A percentile compares a stretch with the other conserved stretches of the same genome.
phyloP scores from a whole-genome alignment of 345 rosid genomes.

The Pistacia atlantica region DNA sequence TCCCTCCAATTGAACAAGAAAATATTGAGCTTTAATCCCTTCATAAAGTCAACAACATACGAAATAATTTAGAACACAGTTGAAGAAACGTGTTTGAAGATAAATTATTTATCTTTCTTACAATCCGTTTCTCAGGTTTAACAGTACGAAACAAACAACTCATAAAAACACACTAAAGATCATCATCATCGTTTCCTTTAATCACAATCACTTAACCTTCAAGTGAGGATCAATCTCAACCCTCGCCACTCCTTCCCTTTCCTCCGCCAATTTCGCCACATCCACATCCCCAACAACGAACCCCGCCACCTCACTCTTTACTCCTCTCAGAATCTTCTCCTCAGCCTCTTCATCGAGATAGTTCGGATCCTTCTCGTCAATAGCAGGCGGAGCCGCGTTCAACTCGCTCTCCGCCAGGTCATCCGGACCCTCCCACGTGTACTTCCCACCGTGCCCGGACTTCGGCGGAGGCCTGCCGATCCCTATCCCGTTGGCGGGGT shows the following conservation, averaged over 20 bases:
- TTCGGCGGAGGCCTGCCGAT: constrained; percentile 60
- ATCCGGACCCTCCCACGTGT: constrained; percentile 85
- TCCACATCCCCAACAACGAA: constrained; percentile 61
- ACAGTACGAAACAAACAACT: neutral
- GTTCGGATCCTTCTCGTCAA: constrained; percentile 81
- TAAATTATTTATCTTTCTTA: neutral
- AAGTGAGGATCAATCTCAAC: constrained; percentile 62
- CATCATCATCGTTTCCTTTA: too few species aligned
- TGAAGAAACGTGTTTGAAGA: too few species aligned
- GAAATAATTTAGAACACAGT: too few species aligned
- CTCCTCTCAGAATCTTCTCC: constrained; percentile 32
- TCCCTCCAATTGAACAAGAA: too few species aligned
- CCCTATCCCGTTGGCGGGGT: constrained; percentile 61
- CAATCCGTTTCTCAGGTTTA: neutral
- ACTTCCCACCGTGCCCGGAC: constrained; percentile 86
- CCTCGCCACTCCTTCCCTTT: constrained; percentile 53
- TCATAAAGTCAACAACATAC: too few species aligned
- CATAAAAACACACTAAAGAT: neutral
- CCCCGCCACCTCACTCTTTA: constrained; percentile 44
- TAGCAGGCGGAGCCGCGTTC: constrained; percentile 49
- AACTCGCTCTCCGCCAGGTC: constrained; percentile 55
- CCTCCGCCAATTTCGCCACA: constrained; percentile 58
- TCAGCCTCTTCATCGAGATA: constrained; percentile 65
- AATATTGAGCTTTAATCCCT: too few species aligned
- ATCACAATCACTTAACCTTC: neutral